Percentiles rank a stretch among this genome's conserved stretches.
phyloP scores from a whole-genome alignment of 2,329 filamentous ascomycete genomes.

The Chrysoporthe cubensis region DNA sequence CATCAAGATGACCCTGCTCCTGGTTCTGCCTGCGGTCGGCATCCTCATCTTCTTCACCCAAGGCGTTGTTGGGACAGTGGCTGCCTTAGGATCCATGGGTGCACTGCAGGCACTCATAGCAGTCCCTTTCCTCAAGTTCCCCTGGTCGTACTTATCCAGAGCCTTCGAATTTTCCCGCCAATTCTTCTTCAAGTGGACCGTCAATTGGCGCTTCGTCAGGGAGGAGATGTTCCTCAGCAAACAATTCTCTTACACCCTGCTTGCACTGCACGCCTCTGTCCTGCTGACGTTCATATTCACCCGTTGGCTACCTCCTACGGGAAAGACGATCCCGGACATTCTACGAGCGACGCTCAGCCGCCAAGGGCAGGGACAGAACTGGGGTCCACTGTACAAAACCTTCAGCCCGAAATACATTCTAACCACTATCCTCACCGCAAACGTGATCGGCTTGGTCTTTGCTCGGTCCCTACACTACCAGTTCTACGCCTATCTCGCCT shows the following conservation, averaged over 20 bases:
- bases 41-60: conserved; percentile 74
- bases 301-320: conserved; percentile 74
- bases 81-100: conserved; percentile 20
- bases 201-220: conserved; percentile 96
- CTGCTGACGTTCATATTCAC: conserved; percentile 67
- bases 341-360: conserved; percentile 47
- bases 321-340: conserved; percentile 61
- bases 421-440: conserved; percentile 76
- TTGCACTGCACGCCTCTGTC: conserved; percentile 67
- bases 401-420: conserved; percentile 70
- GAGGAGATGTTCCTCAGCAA: conserved; percentile 76
- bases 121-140: conserved; percentile 71
- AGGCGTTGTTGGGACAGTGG: conserved; percentile 76
- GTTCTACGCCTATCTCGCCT: conserved; percentile 90
- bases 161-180: conserved; percentile 91
- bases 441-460: conserved; percentile 80
- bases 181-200: conserved; percentile 97
- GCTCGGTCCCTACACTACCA: conserved; percentile 92
- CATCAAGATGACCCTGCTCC: conserved; percentile 92
- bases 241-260: conserved; percentile 68
- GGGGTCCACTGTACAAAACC: conserved; percentile 22
- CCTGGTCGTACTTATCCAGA: conserved; percentile 73
- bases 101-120: conserved; percentile 64
- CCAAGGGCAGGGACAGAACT: conserved; percentile 41
- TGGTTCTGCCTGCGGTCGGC: conserved; percentile 81